Conservation (phyloP, 192 early-diverging fungal genomes). For the Gigaspora rosea region DNA sequence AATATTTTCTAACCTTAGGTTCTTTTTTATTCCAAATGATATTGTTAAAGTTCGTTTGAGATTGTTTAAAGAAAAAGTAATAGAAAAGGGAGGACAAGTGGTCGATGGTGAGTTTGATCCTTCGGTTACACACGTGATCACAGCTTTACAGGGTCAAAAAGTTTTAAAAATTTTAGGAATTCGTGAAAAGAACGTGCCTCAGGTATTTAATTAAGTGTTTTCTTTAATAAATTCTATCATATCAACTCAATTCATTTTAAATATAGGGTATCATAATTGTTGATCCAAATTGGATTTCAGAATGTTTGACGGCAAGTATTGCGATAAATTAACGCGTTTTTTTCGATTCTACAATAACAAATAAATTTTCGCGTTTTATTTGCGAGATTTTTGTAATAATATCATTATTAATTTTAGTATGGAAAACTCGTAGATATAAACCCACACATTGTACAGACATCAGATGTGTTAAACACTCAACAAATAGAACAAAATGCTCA, state of each 20-base stretch:
- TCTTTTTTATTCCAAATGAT: slow-evolving; percentile 14
- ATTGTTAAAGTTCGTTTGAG: slow-evolving; percentile 5
- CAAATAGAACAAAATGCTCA: no score
- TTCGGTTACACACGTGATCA: neutral
- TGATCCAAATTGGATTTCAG: neutral
- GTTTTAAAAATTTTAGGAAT: neutral
- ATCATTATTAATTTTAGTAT: neutral
- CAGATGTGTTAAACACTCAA: no score
- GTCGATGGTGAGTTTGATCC: neutral
- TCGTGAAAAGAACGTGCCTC: neutral
- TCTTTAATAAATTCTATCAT: neutral
- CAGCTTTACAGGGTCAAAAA: neutral
- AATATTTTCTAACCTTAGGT: slow-evolving; percentile 12
- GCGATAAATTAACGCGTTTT: neutral
- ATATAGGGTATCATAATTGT: neutral
- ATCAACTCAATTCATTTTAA: neutral
- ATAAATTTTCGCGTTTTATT: no score
- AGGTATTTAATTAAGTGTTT: neutral
- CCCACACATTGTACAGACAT: no score
- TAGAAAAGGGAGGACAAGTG: neutral
- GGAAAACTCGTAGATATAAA: no score
- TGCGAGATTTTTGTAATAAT: neutral
- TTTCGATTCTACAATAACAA: no score
- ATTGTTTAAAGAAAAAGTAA: slow-evolving; percentile 11
- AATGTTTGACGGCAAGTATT: neutral